These are phyloP conservation scores for Aspergillus sp. DNA, from an alignment of 2,329 filamentous ascomycete species.

Conservation along the genomic window DNA sequence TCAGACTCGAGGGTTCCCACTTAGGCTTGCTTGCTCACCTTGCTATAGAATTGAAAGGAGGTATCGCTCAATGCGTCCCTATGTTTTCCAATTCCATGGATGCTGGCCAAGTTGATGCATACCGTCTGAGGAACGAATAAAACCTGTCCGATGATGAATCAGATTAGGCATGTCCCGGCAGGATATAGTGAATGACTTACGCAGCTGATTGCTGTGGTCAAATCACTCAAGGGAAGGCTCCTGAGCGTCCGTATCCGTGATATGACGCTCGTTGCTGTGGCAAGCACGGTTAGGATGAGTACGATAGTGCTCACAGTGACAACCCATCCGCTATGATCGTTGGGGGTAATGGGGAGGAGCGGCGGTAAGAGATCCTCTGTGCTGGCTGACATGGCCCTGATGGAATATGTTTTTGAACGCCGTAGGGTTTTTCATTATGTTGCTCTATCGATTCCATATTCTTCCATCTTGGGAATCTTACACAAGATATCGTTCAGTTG, in stretches of 20 bases:
- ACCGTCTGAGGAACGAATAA: background rate
- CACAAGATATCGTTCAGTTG: too few relatives aligned
- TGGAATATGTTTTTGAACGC: too few relatives aligned
- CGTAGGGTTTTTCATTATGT: too few relatives aligned
- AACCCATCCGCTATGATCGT: background rate
- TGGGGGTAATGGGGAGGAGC: background rate
- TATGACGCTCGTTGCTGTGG: background rate
- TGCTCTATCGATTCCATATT: too few relatives aligned
- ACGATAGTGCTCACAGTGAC: background rate
- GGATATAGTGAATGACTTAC: background rate
- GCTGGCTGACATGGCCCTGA: too few relatives aligned
- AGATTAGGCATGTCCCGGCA: background rate
- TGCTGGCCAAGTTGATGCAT: background rate
- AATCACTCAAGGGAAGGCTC: background rate
- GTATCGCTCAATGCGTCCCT: background rate
- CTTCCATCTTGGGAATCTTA: too few relatives aligned
- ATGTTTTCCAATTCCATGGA: background rate
- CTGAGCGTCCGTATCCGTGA: constrained; percentile 1
- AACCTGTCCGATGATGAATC: background rate
- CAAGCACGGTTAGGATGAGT: background rate
- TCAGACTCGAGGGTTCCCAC: background rate
- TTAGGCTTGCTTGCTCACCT: background rate
- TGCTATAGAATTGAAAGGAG: background rate
- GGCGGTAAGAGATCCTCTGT: background rate
- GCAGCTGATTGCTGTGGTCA: background rate